phyloP scores from a whole-genome alignment of 192 early-diverging fungal species.

The Umbelopsis sp. region DNA sequence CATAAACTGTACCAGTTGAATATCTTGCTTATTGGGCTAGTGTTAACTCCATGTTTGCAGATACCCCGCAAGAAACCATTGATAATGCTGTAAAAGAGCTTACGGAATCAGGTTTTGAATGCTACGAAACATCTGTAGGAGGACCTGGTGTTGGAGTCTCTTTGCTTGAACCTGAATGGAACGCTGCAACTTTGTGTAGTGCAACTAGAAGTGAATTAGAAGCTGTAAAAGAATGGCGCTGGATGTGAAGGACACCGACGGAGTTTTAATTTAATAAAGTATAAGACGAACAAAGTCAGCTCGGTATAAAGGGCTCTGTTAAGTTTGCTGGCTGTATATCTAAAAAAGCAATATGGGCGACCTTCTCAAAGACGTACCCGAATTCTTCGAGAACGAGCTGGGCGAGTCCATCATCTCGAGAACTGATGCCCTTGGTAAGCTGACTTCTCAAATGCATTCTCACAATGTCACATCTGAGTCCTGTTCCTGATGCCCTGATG shows the following conservation, averaged over 20 bases:
- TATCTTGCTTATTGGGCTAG: not conserved
- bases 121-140: constrained; percentile 74
- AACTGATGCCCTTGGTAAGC: constrained; percentile 89
- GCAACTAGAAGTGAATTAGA: constrained; percentile 22
- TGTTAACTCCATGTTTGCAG: constrained; percentile 24
- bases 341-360: constrained; percentile 49
- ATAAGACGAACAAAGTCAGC: not conserved
- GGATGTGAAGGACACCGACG: not conserved
- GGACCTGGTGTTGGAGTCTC: constrained; percentile 60
- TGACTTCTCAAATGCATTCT: not conserved
- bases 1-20: not conserved
- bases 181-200: constrained; percentile 10
- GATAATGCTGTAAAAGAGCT: constrained; percentile 52
- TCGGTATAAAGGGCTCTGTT: not conserved
- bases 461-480: not conserved
- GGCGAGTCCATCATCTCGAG: constrained; percentile 87
- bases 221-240: not conserved
- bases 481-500: not conserved
- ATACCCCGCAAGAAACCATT: constrained; percentile 43
- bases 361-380: constrained; percentile 85
- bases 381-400: constrained; percentile 94
- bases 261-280: constrained; percentile 17
- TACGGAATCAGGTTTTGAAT: constrained; percentile 62
- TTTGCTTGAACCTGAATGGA: constrained; percentile 25
- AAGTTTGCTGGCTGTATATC: not conserved